Percentiles rank a stretch among this genome's conserved stretches.
Conservation (phyloP, 768 basidiomycete genomes). For the Boletus barrowsii region DNA sequence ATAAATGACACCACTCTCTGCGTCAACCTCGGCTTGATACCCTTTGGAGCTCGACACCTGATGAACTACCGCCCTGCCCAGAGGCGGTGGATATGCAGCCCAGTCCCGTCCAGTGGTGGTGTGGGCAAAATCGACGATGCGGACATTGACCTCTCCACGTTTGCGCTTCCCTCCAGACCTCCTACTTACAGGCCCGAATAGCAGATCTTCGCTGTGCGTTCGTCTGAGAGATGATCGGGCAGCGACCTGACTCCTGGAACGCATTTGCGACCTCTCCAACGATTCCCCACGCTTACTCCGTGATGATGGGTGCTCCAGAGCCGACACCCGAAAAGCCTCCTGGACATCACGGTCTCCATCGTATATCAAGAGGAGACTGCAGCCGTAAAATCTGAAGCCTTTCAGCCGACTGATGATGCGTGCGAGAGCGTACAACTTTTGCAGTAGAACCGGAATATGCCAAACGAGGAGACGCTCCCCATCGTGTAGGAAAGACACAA, state of each 20-base stretch:
- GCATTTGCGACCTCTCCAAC: conserved; percentile 52
- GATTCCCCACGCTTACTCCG: conserved; percentile 78
- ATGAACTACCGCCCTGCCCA: conserved; percentile 37
- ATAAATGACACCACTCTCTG: conserved; percentile 76
- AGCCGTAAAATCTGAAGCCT: conserved; percentile 98
- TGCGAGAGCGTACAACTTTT: conserved; percentile 92
- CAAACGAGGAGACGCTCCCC: conserved; percentile 81
- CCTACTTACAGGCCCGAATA: conserved; percentile 63
- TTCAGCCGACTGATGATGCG: conserved; percentile 84
- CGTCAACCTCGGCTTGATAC: conserved; percentile 80
- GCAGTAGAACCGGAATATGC: conserved; percentile 88
- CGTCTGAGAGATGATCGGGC: conserved; percentile 55
- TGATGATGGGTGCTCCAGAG: conserved; percentile 60
- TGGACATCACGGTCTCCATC: conserved; percentile 92
- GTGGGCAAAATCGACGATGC: conserved; percentile 98
- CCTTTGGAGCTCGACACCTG: conserved; percentile 64
- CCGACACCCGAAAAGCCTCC: conserved; percentile 61
- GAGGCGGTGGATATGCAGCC: conserved; percentile 56
- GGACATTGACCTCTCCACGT: conserved; percentile 90
- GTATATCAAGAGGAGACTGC: conserved; percentile 94
- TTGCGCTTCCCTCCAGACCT: conserved; percentile 65
- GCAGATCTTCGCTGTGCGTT: conserved; percentile 76
- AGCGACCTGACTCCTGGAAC: conserved; percentile 42
- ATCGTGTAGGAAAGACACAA: conserved; percentile 81
- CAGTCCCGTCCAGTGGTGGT: conserved; percentile 96